A percentile compares a stretch with the other conserved stretches of the same genome.
Conservation (phyloP, 2,329 filamentous ascomycete species). For the Delphinella strobiligena region DNA sequence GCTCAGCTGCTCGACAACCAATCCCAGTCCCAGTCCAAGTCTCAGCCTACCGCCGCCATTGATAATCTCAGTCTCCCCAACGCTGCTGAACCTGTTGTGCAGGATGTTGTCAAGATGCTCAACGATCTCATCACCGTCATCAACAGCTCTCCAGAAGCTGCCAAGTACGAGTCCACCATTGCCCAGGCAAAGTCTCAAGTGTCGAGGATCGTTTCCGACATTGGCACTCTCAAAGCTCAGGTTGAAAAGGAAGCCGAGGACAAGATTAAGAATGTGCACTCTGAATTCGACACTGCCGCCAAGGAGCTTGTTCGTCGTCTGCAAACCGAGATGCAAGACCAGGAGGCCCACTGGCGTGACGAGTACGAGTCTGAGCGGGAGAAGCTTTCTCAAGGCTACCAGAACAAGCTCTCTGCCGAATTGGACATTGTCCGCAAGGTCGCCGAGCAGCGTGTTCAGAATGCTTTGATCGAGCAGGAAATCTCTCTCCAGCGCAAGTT, state of each 20-base stretch:
- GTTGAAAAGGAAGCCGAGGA: slow-evolving; percentile 60
- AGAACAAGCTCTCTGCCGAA: slow-evolving; percentile 66
- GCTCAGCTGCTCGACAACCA: too few relatives aligned
- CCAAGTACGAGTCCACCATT: slow-evolving; percentile 67
- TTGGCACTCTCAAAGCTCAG: slow-evolving; percentile 58
- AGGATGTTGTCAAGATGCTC: slow-evolving; percentile 87
- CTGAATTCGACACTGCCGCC: slow-evolving; percentile 77
- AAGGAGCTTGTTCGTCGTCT: slow-evolving; percentile 81
- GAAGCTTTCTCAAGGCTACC: slow-evolving; percentile 64
- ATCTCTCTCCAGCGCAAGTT: slow-evolving; percentile 80
- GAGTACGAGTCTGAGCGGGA: slow-evolving; percentile 85
- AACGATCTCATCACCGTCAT: slow-evolving; percentile 93
- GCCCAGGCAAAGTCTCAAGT: slow-evolving; percentile 78
- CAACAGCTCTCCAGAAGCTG: slow-evolving; percentile 70
- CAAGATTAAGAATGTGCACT: slow-evolving; percentile 57
- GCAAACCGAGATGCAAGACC: slow-evolving; percentile 66
- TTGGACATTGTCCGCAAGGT: slow-evolving; percentile 68
- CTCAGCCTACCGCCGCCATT: slow-evolving; percentile 52
- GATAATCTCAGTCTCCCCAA: slow-evolving; percentile 65
- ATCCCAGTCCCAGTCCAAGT: slow-evolving; percentile 23
- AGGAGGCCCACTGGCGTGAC: slow-evolving; percentile 71
- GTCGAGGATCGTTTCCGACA: slow-evolving; percentile 63
- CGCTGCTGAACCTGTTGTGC: slow-evolving; percentile 74
- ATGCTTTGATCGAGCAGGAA: slow-evolving; percentile 81
- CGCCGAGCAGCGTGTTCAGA: slow-evolving; percentile 70